Percentiles rank a stretch among this genome's conserved stretches.
phyloP scores from a whole-genome alignment of 2,329 filamentous ascomycete species.

The Diaporthe caulivora region DNA sequence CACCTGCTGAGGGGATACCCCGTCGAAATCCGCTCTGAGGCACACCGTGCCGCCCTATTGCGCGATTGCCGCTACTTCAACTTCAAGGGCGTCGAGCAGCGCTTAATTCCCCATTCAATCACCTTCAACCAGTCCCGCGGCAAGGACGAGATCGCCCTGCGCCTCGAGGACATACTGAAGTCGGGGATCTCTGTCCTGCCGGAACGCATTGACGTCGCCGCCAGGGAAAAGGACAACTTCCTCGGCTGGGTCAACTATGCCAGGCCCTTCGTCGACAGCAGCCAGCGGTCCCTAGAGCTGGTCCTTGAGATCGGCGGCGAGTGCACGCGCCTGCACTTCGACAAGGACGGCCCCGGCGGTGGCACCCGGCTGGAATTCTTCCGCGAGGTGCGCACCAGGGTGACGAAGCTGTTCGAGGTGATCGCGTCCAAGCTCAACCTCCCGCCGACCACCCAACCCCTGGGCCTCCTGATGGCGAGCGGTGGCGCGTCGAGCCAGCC shows the following conservation, averaged over 20 bases:
- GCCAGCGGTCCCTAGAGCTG: conserved; percentile 71
- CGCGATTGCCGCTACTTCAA: conserved; percentile 91
- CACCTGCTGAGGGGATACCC: conserved; percentile 88
- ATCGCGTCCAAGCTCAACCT: conserved; percentile 84
- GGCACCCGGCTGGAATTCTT: conserved; percentile 76
- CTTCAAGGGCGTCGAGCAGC: conserved; percentile 91
- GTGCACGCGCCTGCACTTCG: conserved; percentile 68
- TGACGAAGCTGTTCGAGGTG: conserved; percentile 82
- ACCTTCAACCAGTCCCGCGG: conserved; percentile 78
- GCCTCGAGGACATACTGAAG: conserved; percentile 89
- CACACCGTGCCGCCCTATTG: conserved; percentile 81
- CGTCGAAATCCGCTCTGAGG: conserved; percentile 79
- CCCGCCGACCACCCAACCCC: conserved; percentile 68
- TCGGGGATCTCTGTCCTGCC: conserved; percentile 79
- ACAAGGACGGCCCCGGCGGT: conserved; percentile 42
- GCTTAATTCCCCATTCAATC: conserved; percentile 81
- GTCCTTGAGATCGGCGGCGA: conserved; percentile 84
- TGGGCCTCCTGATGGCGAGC: conserved; percentile 76
- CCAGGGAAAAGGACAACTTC: conserved; percentile 45
- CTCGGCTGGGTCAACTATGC: conserved; percentile 79
- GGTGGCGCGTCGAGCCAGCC: conserved; percentile 73
- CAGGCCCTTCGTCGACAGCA: conserved; percentile 85
- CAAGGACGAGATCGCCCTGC: conserved; percentile 81
- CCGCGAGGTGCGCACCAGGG: conserved; percentile 75
- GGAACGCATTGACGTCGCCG: conserved; percentile 52